Base-by-base conservation (phyloP, 331 rosid genomes). In the Rosa hybrid region DNA sequence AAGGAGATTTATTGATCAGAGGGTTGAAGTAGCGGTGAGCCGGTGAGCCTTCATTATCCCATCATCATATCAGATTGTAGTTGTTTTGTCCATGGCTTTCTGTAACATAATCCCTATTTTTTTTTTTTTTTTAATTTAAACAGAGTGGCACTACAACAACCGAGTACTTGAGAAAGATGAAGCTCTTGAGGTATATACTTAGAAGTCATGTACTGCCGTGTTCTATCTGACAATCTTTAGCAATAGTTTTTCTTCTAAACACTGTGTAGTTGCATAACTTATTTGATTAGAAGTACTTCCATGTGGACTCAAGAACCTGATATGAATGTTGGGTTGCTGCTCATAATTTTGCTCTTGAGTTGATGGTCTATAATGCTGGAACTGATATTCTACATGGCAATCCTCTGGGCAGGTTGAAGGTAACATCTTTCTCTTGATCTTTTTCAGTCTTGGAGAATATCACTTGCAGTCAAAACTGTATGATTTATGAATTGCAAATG, bases 341-440 rank as follows among this genome's bases (percentile, higher is more conserved):
- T 62, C 78, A 14, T 23, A 87, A 82, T 30, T 88, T 87, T 86
- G 85, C 88, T 78, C 98, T 97, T 53, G 97, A 92, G 83, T 84
- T 94, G 86, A 68, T 94, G 72, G 80, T 92, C 84, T 94, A 90
- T 85, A 94, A 92, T 59, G 97, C 98, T 77, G 98, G 98, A 86
- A 94, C 97, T 50, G 97, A 94, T 92, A 87, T 94, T 80, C 83
- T 94, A 68, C 95, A 94, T 94, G 81, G 98, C 27, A 25, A 25
- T 25, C 27, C 27, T 25, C 27, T 25, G 27, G 27, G 98, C 83
- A 78, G 83, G 85, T 84, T 94, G 87, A 84, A 91, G 97, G 98
- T 94, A 89, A 79, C 42, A 76, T 76, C 7, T 12, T 84, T 59
- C 46, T 74, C 76, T 77, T 25, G 27, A 25, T 25, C 27, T 25